Base-by-base conservation (phyloP, 257 asterid species). In the Primulina huaijiensis region DNA sequence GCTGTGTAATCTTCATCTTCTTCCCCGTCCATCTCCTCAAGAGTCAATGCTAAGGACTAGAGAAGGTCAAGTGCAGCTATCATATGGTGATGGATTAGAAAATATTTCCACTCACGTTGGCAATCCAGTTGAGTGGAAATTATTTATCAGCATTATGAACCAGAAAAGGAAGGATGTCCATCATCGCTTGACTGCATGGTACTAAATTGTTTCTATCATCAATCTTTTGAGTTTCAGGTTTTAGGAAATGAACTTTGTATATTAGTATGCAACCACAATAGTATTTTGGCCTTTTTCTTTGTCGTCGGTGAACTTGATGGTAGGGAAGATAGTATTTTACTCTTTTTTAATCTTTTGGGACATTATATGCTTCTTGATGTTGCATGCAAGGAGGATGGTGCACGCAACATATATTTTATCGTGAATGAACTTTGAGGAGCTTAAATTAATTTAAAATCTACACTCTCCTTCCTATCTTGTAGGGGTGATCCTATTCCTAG, bases 401-500 rank as follows among this genome's bases (percentile, higher is more conserved):
- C 65, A 53, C 16, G 27, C 63, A 56, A n/a, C 9, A 8, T 21
- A 14, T 33, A 52, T n/a, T 68, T 64, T 20, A 14, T n/a, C 8
- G 38, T 61, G 55, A 11, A 63, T 70, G 35, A 53, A 16, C 31
- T 30, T 35, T 19, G 20, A 11, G 53, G 57, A 12, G 57, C 17
- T 53, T 59, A 60, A 52, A 43, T 64, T 38, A 68, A 60, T 62
- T 79, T 72, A 33, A 6, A 6, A 65, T 71, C 53, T 66, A 21
- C 73, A 67, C n/a, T 40, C 64, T 35, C 77, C 52, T 77, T 76
- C 57, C 67, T 25, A 74, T 75, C 64, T 72, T 76, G 74, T 84
- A 94, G 99, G 97, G 99, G 97, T 29, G 91, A 89, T 78, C 97
- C 96, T 56, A 88, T 94, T 81, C 97, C 97, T 40, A 29, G 70